Evolutionary conservation across 1,284 basidiomycete species (phyloP).

Genomic region (Trichosporon asahii): DNA sequence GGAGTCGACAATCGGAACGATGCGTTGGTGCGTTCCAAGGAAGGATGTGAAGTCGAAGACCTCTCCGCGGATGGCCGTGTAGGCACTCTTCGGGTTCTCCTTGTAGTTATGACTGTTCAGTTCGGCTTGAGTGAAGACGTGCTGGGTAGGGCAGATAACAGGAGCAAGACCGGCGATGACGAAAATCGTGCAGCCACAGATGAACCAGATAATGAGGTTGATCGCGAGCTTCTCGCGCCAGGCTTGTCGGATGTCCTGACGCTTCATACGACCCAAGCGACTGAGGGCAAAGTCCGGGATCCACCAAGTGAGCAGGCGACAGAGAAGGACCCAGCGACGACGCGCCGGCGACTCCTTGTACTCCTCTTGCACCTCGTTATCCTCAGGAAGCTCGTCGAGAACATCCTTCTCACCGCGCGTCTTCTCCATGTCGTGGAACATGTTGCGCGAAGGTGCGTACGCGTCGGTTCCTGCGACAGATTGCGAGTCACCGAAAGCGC

Average conservation of each 20-base stretch:
- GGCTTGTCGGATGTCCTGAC: conserved; percentile 87
- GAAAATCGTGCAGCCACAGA: conserved; percentile 82
- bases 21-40: conserved; percentile 59
- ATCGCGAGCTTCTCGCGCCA: conserved; percentile 97
- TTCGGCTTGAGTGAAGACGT: conserved; percentile 79
- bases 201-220: conserved; percentile 94
- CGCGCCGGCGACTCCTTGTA: conserved; percentile 75
- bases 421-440: conserved; percentile 80
- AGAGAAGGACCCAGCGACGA: conserved; percentile 80
- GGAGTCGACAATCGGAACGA: conserved; percentile 69
- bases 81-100: conserved; percentile 68
- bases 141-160: conserved; percentile 89
- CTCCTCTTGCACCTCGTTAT: conserved; percentile 81
- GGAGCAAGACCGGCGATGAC: conserved; percentile 85
- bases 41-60: conserved; percentile 56
- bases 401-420: conserved; percentile 70
- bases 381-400: conserved; percentile 71
- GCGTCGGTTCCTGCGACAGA: conserved; percentile 82
- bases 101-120: conserved; percentile 67
- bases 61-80: conserved; percentile 82
- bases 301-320: conserved; percentile 91
- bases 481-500: conserved; percentile 68
- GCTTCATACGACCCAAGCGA: conserved; percentile 83
- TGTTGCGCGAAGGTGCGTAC: conserved; percentile 88
- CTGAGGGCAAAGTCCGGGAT: conserved; percentile 69